Evolutionary conservation across 2,329 filamentous ascomycete genomes (phyloP).

Genomic region (Cordyceps fumosorosea): DNA sequence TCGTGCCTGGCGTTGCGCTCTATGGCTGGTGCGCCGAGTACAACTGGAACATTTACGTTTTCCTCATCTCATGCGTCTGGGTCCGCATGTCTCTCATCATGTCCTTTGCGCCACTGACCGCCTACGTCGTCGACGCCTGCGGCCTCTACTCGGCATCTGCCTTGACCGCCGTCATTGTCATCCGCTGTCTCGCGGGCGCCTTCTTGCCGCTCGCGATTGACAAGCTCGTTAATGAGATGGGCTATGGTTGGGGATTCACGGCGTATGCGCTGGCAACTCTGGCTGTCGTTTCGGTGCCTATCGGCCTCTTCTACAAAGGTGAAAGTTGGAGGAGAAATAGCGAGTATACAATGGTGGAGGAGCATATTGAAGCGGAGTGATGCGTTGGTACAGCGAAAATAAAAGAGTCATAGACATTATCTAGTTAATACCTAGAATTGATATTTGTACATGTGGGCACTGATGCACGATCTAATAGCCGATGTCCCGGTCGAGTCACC

Average conservation of each 20-base stretch:
- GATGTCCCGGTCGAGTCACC: no score
- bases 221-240: conserved; percentile 51
- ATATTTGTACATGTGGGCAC: no score
- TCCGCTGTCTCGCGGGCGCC: conserved; percentile 88
- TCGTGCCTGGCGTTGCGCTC: conserved; percentile 5
- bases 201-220: conserved; percentile 97
- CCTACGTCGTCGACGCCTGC: conserved; percentile 14
- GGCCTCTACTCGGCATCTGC: conserved; percentile 12
- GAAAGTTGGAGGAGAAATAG: conserved; percentile 31
- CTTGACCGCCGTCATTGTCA: conserved; percentile 12
- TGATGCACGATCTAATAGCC: no score
- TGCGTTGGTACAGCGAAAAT: neutral
- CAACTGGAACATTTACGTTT: conserved; percentile 4
- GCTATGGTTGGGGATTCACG: conserved; percentile 6
- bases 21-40: conserved; percentile 13
- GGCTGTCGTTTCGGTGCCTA: conserved; percentile 42
- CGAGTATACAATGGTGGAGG: conserved; percentile 10
- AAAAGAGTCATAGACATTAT: neutral
- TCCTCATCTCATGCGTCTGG: conserved; percentile 9
- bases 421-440: neutral
- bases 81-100: conserved; percentile 13
- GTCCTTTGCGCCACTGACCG: conserved; percentile 10
- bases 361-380: conserved; percentile 1
- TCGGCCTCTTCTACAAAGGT: conserved; percentile 45
- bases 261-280: neutral